phyloP scores from a whole-genome alignment of 495 filamentous ascomycete genomes.

The Tuber indicum region DNA sequence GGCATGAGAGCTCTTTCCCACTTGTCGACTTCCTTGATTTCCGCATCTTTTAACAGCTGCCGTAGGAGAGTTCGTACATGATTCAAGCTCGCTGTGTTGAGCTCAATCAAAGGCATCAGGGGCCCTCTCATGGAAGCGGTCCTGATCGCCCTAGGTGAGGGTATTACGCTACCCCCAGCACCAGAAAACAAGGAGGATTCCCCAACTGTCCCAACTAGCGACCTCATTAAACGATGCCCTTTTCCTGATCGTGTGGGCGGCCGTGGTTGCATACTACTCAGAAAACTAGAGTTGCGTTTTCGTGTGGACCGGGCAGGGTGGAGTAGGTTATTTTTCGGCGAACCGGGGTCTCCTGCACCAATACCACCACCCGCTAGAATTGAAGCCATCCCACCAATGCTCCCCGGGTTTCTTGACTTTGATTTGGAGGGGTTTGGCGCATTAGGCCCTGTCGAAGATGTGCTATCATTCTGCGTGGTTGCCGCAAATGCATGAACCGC shows the following conservation, averaged over 20 bases:
- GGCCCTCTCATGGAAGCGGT: conserved; percentile 80
- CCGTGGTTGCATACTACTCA: conserved; percentile 35
- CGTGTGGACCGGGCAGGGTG: conserved; percentile 27
- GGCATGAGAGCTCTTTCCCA: conserved; percentile 93
- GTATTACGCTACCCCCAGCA: conserved; percentile 21
- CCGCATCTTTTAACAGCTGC: conserved; percentile 71
- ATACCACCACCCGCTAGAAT: conserved; percentile 30
- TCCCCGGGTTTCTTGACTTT: conserved; percentile 38
- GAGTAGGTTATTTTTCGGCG: conserved; percentile 21
- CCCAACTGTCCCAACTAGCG: conserved; percentile 32
- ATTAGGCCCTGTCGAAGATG: conserved; percentile 28
- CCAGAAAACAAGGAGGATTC: conserved; percentile 32
- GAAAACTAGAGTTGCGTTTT: conserved; percentile 37
- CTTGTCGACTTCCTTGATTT: conserved; percentile 61
- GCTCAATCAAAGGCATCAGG: conserved; percentile 64
- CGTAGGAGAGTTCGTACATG: conserved; percentile 79
- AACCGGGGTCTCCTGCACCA: conserved; percentile 24
- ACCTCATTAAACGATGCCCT: conserved; percentile 38
- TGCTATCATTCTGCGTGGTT: conserved; percentile 17
- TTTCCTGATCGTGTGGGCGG: conserved; percentile 37
- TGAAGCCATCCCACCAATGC: conserved; percentile 37
- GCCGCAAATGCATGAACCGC: conserved; percentile 1
- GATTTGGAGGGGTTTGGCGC: conserved; percentile 33
- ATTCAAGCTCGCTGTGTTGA: conserved; percentile 78
- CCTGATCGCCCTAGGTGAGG: conserved; percentile 46